Evolutionary conservation across 2,329 filamentous ascomycete species (phyloP), one percentile per base, ranked within the genome.

Genomic region (Exutisphaerella laricina): DNA sequence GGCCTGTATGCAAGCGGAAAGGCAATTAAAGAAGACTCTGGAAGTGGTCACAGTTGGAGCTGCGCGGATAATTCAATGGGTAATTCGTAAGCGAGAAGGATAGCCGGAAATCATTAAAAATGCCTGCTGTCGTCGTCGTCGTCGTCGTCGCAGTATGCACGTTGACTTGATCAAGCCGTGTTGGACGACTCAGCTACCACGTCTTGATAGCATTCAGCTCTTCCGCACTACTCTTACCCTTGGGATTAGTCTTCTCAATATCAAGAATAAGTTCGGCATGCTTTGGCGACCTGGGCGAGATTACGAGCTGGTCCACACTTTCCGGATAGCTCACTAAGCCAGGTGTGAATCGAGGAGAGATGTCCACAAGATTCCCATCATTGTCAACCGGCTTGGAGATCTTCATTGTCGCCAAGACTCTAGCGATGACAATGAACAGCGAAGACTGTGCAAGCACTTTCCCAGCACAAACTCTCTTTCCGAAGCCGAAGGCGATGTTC

Each of bases 1-100:
- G 58, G 58, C 1, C 30, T 60, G n/a, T 60, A 53, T 23, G 51
- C 54, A 13, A 57, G 53, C 22, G 54, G 53, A 1, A 43, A 41
- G 20, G 46, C 52, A 5, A 57, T 58, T 17, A 25, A 46, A 14
- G 42, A 50, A 12, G 32, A 46, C 13, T 35, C 41, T n/a, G 43
- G 42, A 13, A 43, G 22, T 9, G 45, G 45, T 5, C 31, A 40
- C n/a, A 51, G 48, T 25, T 51, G 48, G 48, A 48, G 45, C 21
- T 51, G 48, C 35, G 48, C 45, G 5, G 45, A 51, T 18, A 48
- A 48, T 28, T 42, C 45, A 13, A 37, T 35, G 32, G 31, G 33
- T n/a, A n/a, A n/a, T n/a, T n/a, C n/a, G n/a, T n/a, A n/a, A n/a
- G n/a, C n/a, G n/a, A n/a, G n/a, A n/a, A n/a, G n/a, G n/a, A n/a